Evolutionary conservation across 1,284 basidiomycete genomes (phyloP), one percentile per base, ranked within the genome.

Genomic region (Ganoderma meredithae): DNA sequence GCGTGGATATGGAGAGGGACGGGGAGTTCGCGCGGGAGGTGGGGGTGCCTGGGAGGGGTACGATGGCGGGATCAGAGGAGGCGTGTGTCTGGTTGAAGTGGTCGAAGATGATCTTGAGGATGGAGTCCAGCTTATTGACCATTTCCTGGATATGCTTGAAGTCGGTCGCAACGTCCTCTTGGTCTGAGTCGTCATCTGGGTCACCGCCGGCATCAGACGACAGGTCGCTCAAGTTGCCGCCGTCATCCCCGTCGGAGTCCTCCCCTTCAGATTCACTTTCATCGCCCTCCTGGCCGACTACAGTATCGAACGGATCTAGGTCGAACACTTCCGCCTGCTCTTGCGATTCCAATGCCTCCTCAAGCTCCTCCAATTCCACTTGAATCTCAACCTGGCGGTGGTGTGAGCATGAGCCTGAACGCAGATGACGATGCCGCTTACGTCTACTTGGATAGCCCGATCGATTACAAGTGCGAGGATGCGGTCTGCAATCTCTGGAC

Each of bases 391-490:
- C 95, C 95, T 96, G 73, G 0, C 40, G 25, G 13, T 31, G 60
- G 73, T 69, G 8, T 59, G 59, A 62, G 58, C 64, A 68, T 58
- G 58, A 31, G n/a, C n/a, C 19, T 25, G 2, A 3, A 44, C 6
- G 2, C n/a, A 40, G n/a, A 41, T 5, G n/a, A 56, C 8, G 22
- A n/a, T 1, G 17, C 7, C 17, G 85, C 93, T 71, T 76, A 97
- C 97, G 79, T 99, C 98, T 68, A 99, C 95, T 79, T 97, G 92
- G 49, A 99, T 91, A 56, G 96, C 94, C 19, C 95, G 89, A 78
- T 98, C 96, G 19, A 99, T 87, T 52, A 98, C 93, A 0, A 92
- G 90, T 1, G 90, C 90, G 64, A 98, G 84, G 49, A 99, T 91
- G 69, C 91, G 90, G 74, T 97, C 95, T 0, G 91, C 86, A 8